These are phyloP conservation scores for Exobasidium rhododendri DNA, from an alignment of 1,284 basidiomycete species.

Conservation along the genomic window DNA sequence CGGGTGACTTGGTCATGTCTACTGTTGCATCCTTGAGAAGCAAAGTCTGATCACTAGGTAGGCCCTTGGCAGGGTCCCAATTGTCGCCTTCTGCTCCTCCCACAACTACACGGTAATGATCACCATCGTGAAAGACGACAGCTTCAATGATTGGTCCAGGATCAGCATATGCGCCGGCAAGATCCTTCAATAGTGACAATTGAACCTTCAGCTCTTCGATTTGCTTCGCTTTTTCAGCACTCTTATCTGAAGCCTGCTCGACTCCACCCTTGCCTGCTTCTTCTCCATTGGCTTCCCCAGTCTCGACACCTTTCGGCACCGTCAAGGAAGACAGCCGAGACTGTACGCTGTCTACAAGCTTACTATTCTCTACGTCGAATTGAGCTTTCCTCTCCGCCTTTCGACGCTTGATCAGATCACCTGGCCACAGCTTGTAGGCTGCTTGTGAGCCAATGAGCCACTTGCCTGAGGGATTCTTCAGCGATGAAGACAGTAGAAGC, in stretches of 20 bases:
- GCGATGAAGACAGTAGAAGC: conserved; percentile 32
- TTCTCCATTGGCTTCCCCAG: conserved; percentile 12
- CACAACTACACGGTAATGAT: conserved; percentile 52
- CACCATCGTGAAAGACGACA: conserved; percentile 54
- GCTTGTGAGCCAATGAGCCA: conserved; percentile 54
- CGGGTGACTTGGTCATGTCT: conserved; percentile 37
- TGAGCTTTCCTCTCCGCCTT: conserved; percentile 46
- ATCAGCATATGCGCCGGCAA: conserved; percentile 45
- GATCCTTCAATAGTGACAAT: conserved; percentile 48
- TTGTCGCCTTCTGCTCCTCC: conserved; percentile 54
- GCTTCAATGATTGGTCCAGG: conserved; percentile 53
- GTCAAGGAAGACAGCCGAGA: conserved; percentile 26
- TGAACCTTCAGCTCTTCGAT: conserved; percentile 49
- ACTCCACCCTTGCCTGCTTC: conserved; percentile 2
- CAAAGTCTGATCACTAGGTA: conserved; percentile 28
- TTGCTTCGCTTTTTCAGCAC: conserved; percentile 19
- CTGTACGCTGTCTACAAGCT: conserved; percentile 44
- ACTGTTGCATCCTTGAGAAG: conserved; percentile 29
- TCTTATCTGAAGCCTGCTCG: conserved; percentile 5
- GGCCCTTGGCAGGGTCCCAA: conserved; percentile 35
- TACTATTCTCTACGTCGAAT: conserved; percentile 47
- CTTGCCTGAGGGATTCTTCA: conserved; percentile 46
- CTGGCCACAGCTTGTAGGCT: conserved; percentile 55
- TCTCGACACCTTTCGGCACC: conserved; percentile 9
- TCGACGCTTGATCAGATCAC: conserved; percentile 47